phyloP scores from a whole-genome alignment of 1,284 basidiomycete genomes.

The Boletellus sp. region DNA sequence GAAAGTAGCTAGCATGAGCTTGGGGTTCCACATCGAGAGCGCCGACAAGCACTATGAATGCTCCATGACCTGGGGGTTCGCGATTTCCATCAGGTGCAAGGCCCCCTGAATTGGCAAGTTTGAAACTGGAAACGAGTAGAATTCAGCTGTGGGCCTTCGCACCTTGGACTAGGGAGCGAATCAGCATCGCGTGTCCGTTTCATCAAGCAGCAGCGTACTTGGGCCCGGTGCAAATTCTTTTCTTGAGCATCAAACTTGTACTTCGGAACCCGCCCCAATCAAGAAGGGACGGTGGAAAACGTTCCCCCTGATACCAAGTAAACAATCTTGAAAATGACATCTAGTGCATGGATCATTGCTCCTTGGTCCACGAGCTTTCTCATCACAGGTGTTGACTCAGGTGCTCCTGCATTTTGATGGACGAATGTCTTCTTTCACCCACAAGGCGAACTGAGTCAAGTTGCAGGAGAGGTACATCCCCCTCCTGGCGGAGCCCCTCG shows the following conservation, averaged over 20 bases:
- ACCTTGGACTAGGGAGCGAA: slow-evolving; percentile 38
- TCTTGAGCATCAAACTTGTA: slow-evolving; percentile 34
- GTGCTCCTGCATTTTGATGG: too few relatives aligned
- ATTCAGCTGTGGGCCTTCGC: slow-evolving; percentile 33
- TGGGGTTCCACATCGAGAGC: slow-evolving; percentile 21
- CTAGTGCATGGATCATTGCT: too few relatives aligned
- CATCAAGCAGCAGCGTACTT: slow-evolving; percentile 34
- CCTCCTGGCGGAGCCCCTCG: too few relatives aligned
- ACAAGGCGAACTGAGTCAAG: too few relatives aligned
- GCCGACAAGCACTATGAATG: slow-evolving; percentile 76
- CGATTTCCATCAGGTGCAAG: slow-evolving; percentile 58
- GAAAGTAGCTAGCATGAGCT: slow-evolving; percentile 12
- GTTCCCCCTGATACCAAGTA: slow-evolving; percentile 65
- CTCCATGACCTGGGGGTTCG: slow-evolving; percentile 70
- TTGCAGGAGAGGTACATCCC: too few relatives aligned
- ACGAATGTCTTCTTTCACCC: too few relatives aligned
- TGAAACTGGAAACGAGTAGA: slow-evolving; percentile 49
- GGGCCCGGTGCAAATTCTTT: slow-evolving; percentile 56
- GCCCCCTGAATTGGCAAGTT: slow-evolving; percentile 49
- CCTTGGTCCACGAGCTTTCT: too few relatives aligned
- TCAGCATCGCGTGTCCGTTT: background rate
- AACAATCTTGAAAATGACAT: too few relatives aligned
- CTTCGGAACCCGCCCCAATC: slow-evolving; percentile 47
- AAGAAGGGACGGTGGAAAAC: slow-evolving; percentile 48
- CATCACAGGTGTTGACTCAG: too few relatives aligned